Evolutionary conservation across 2,329 filamentous ascomycete genomes (phyloP), one percentile per base, ranked within the genome.

Genomic region (Aureobasidium sp.): DNA sequence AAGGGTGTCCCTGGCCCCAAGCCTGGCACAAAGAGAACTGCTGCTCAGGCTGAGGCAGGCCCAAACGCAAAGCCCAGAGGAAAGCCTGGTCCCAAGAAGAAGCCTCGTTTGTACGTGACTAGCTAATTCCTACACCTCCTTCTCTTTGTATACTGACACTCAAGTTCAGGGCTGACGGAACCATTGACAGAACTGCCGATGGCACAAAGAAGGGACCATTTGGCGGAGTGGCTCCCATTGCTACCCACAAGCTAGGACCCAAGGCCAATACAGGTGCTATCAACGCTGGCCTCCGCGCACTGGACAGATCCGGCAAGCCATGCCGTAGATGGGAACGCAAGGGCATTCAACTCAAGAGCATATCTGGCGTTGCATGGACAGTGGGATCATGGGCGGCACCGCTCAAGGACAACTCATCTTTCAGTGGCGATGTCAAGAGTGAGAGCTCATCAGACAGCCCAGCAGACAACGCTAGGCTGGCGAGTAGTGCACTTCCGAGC

Each of bases 201-300:
- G 57, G 57, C 47, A 59, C 57, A 49, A 70, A 72, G 63, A 75
- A 75, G 61, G 74, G 74, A 63, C 78, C 81, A 68, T 76, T 79
- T 50, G 68, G 71, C 63, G 71, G 73, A 64, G 68, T 71, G n/a
- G 71, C 73, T 29, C 69, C 70, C 49, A 77, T 63, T 29, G 58
- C 62, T 25, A 61, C 61, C 37, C 90, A 93, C 76, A 96, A 96
- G 74, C 87, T 97, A 30, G 93, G 93, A 3, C 94, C 94, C 67
- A 97, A 97, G 76, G 93, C 93, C 57, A 97, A 97, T 74, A 90
- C 93, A 70, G 94, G 94, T 66, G 93, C 93, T 63, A 99, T 99
- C 81, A 99, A 99, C 72, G 94, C 94, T 60, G 90, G 91, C 58
- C 86, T 99, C 54, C 90, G 94, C 61, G 93, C 94, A 13, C 88